These are phyloP conservation scores for Neurospora sp. DNA, from an alignment of 495 filamentous ascomycete genomes.

Conservation along the genomic window DNA sequence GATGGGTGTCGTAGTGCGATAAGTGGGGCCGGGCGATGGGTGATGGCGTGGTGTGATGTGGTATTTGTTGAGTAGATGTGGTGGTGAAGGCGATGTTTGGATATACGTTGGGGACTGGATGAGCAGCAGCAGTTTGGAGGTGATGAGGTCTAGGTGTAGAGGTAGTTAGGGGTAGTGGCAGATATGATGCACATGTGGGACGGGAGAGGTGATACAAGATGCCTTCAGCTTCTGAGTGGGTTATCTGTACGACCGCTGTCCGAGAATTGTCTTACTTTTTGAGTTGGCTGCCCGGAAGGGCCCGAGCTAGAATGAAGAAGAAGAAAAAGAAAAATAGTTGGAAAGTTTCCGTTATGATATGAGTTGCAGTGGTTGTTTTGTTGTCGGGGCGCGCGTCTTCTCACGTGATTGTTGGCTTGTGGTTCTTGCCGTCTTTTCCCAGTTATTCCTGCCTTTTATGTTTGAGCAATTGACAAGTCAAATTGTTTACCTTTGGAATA, in stretches of 20 bases:
- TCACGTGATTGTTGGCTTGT: not conserved
- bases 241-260: not conserved
- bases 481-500: not conserved
- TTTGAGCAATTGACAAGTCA: no score
- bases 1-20: not conserved
- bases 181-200: not conserved
- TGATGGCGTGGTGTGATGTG: not conserved
- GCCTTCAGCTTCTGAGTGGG: not conserved
- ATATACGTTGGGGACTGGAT: not conserved
- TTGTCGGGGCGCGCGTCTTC: not conserved
- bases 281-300: no score
- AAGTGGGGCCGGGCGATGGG: not conserved
- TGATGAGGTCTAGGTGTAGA: not conserved
- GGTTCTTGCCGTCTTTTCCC: not conserved
- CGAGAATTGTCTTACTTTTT: not conserved
- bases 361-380: not conserved
- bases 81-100: not conserved
- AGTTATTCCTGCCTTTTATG: not conserved
- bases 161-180: not conserved
- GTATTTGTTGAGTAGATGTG: not conserved
- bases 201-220: not conserved
- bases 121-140: not conserved
- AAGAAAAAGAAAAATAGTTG: not conserved
- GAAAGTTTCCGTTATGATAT: not conserved
- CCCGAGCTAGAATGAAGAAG: not conserved